These are phyloP conservation scores for Alternaria novae-zelandiae DNA, from an alignment of 2,329 filamentous ascomycete species.

Conservation along the genomic window DNA sequence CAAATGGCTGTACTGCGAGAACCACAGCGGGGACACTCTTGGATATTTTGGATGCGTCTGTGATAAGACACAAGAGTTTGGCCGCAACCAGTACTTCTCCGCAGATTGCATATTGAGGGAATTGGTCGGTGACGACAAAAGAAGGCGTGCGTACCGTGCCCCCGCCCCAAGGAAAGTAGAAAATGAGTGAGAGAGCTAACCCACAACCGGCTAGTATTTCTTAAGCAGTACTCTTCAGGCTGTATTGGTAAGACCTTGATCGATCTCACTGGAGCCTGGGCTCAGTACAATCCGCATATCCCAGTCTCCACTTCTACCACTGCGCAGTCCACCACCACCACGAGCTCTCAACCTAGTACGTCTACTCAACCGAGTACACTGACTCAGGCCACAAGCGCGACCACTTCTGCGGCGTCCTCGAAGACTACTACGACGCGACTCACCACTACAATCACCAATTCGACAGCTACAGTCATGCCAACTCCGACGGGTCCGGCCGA, in stretches of 20 bases:
- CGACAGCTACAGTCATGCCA: neutral
- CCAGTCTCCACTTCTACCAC: neutral
- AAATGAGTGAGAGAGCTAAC: constrained; percentile 2
- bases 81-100: constrained; percentile 6
- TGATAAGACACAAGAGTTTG: neutral
- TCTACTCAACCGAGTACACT: neutral
- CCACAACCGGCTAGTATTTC: constrained; percentile 3
- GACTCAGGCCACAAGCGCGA: neutral
- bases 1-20: neutral
- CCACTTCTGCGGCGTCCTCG: neutral
- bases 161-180: neutral
- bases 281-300: neutral
- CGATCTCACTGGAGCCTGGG: constrained; percentile 11
- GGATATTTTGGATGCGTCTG: constrained; percentile 12
- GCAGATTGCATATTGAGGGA: constrained; percentile 9
- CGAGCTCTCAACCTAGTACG: neutral
- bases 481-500: neutral
- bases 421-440: neutral
- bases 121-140: constrained; percentile 3
- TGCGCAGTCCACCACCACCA: neutral
- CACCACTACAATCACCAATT: neutral
- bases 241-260: neutral
- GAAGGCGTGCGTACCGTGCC: constrained; percentile 5
- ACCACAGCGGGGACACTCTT: neutral
- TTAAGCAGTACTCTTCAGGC: neutral